A percentile compares a stretch with the other conserved stretches of the same genome.
phyloP scores from a whole-genome alignment of 2,329 filamentous ascomycete species.

The Zalaria sp. region DNA sequence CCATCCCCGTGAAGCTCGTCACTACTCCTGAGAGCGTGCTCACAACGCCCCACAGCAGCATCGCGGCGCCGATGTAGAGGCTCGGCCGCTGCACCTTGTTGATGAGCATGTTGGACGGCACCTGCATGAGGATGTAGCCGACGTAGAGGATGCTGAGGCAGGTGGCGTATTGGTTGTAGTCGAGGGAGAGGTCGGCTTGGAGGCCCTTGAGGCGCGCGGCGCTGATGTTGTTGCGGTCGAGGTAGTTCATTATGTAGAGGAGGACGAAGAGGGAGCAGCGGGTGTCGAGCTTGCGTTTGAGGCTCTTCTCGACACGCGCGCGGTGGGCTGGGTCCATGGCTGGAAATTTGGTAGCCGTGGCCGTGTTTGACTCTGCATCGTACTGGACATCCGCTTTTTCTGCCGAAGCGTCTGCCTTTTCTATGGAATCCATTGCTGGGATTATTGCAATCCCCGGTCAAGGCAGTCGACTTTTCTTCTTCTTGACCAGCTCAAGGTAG shows the following conservation, averaged over 20 bases:
- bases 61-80: constrained; percentile 24
- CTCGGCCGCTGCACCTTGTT: constrained; percentile 23
- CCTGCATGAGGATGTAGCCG: constrained; percentile 28
- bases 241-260: constrained; percentile 67
- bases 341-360: not conserved
- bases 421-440: no score
- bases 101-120: constrained; percentile 34
- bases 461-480: no score
- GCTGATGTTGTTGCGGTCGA: constrained; percentile 45
- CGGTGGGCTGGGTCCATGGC: constrained; percentile 2
- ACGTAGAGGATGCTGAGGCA: constrained; percentile 45
- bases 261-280: constrained; percentile 55
- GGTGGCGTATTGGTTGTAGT: constrained; percentile 40
- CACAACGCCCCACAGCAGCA: constrained; percentile 25
- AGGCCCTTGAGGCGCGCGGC: constrained; percentile 51
- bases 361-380: not conserved
- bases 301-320: constrained; percentile 29
- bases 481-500: no score
- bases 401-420: not conserved
- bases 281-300: constrained; percentile 57
- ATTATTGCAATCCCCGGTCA: no score
- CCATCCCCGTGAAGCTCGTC: constrained; percentile 20
- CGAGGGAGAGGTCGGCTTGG: constrained; percentile 43
- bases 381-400: not conserved
- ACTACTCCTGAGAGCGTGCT: constrained; percentile 20